Conservation (phyloP, 768 basidiomycete genomes). For the Lactarius vividus region DNA sequence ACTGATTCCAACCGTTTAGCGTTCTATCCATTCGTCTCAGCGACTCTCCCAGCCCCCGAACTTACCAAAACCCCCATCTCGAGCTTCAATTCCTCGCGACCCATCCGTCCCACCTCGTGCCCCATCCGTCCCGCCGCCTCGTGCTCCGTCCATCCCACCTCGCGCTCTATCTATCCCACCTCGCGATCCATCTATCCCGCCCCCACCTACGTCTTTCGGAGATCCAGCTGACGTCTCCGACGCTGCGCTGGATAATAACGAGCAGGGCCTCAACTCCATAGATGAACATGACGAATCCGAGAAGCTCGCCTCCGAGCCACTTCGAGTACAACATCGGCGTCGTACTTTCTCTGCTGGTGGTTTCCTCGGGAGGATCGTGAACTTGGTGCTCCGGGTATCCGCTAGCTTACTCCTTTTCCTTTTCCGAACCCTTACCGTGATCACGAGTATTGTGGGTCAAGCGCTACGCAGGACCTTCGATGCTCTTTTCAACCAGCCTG, state of each 20-base stretch:
- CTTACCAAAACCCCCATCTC: conserved; percentile 38
- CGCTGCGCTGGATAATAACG: conserved; percentile 38
- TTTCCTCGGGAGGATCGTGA: conserved; percentile 44
- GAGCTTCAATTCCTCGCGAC: conserved; percentile 30
- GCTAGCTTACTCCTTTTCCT: conserved; percentile 25
- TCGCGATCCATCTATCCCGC: conserved; percentile 42
- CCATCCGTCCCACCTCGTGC: conserved; percentile 43
- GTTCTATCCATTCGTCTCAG: conserved; percentile 29
- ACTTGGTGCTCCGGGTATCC: conserved; percentile 34
- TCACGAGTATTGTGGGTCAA: conserved; percentile 32
- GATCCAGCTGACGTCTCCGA: conserved; percentile 18
- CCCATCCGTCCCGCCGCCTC: conserved; percentile 47
- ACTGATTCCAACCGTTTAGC: conserved; percentile 19
- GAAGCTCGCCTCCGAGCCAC: background rate
- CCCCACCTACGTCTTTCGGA: conserved; percentile 41
- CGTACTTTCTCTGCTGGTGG: conserved; percentile 47
- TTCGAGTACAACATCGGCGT: conserved; percentile 6
- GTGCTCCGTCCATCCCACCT: conserved; percentile 44
- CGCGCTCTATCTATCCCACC: conserved; percentile 36
- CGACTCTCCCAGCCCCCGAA: conserved; percentile 25
- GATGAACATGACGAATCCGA: conserved; percentile 59
- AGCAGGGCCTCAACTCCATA: conserved; percentile 59
- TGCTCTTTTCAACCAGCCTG: conserved; percentile 48
- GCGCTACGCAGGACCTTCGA: conserved; percentile 51
- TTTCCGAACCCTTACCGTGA: conserved; percentile 26